Percentiles rank a stretch among this genome's conserved stretches.
Evolutionary conservation across 176 grass and related monocot genomes (phyloP).

Genomic region (Hordeum marinum): DNA sequence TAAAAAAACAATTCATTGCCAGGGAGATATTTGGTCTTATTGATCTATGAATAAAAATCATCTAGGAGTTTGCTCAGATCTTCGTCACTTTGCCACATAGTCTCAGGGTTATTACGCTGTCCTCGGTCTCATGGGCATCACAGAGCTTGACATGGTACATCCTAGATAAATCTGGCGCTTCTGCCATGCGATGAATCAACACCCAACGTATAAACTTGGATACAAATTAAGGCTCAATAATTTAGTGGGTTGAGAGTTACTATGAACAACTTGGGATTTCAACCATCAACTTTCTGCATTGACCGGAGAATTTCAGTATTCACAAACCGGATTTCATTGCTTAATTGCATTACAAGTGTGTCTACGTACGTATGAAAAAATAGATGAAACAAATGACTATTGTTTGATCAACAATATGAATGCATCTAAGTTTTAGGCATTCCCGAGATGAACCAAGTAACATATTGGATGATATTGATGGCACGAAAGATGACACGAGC

Average conservation of each 20-base stretch:
- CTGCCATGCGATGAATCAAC: conserved; percentile 74
- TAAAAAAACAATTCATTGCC: not conserved
- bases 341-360: conserved; percentile 68
- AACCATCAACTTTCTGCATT: conserved; percentile 72
- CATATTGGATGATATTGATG: conserved; percentile 63
- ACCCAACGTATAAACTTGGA: conserved; percentile 74
- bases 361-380: no score
- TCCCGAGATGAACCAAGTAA: not conserved
- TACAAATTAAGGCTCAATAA: conserved; percentile 47
- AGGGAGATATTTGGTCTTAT: not conserved
- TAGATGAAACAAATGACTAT: no score
- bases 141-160: conserved; percentile 82
- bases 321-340: conserved; percentile 38
- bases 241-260: conserved; percentile 52
- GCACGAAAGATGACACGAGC: conserved; percentile 58
- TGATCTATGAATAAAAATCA: no score
- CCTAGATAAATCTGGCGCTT: conserved; percentile 75
- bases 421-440: not conserved
- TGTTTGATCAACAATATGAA: not conserved
- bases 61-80: no score
- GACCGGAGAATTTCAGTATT: conserved; percentile 44
- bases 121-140: conserved; percentile 58
- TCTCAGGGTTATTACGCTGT: conserved; percentile 50
- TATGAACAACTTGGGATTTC: conserved; percentile 77
- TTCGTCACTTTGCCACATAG: no score